Evolutionary conservation across 768 basidiomycete genomes (phyloP), one percentile per base, ranked within the genome.

Genomic region (Calocybe cyanea): DNA sequence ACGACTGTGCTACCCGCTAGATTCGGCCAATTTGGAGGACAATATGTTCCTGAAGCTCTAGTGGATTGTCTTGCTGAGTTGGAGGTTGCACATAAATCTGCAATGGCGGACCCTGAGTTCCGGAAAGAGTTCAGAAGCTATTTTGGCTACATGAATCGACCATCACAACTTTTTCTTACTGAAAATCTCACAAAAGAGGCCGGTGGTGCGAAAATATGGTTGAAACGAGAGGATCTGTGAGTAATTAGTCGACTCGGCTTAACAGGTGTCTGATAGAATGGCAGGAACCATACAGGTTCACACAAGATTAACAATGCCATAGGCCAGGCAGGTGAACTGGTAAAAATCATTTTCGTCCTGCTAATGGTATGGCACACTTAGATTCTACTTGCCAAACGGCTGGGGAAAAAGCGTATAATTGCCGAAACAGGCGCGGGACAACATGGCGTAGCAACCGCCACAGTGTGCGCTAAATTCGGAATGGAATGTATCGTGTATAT

Each of bases 251-350:
- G 5, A 19, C n/a, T 37, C 41, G 25, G 30, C 44, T n/a, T n/a
- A 38, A 55, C 50, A 46, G 40, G 38, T 23, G 43, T 38, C 43
- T 24, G 41, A 45, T 34, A 30, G 7, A 21, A 41, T 32, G 32
- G 14, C 47, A 91, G 88, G 48, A 99, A 99, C 63, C 95, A 98
- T 62, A 98, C 96, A 0, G 96, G 96, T 13, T 97, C 94, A 8
- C 96, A 99, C 68, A 99, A 98, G 67, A 98, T 99, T 61, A 98
- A 98, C 69, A 99, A 99, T 63, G 95, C 95, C 18, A 86, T 99
- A 48, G 96, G 96, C 28, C 94, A 95, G 76, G 87, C 83, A 56
- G 51, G 71, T 58, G 21, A 19, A 38, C 20, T 21, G 28, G 23
- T 39, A 14, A 14, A 20, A 14, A 42, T 23, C 28, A 17, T 21